Evolutionary conservation across 495 filamentous ascomycete genomes (phyloP), one percentile per base, ranked within the genome.

Genomic region (Endocarpon pusillum): DNA sequence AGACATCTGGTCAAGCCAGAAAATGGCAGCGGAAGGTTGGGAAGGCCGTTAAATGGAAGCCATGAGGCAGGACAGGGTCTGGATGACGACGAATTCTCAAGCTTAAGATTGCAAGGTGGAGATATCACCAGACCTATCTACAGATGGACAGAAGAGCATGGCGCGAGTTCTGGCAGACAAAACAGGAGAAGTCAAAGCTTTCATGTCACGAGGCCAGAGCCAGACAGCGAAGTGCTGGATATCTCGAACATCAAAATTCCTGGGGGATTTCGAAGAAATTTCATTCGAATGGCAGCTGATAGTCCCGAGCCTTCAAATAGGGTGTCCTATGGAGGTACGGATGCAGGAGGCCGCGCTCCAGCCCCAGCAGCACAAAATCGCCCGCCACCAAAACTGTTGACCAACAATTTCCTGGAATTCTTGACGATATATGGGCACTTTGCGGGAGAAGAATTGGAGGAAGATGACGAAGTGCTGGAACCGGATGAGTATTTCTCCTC

Each of bases 91-190:
- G 81, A 91, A 45, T 97, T 97, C 49, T 94, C 86, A 19, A 94
- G 86, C 54, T 53, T 97, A 42, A 72, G 72, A 44, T 57, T 96
- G 27, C 91, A 94, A 45, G 89, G 89, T 20, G 89, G 89, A 22
- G 89, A 97, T 50, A 77, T 94, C 24, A 94, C 85, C 18, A 63
- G 89, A 34, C 78, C 89, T 32, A 86, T 97, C 34, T 97, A 97
- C 51, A 75, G 78, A 27, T 94, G 87, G 77, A 81, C 82, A 2
- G 83, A 94, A 49, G 80, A 91, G 46, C 78, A 77, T 12, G 64
- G 76, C 42, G 57, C 64, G 12, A 54, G 60, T 18, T 51, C 49
- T 20, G 63, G 70, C 30, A 64, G 67, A 40, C 66, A 69, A 17
- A 52, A 48, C 19, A 55, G 48, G 32, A 75, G 83, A 42, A 86